These are phyloP conservation scores for Pilatotrama ljubarskyi DNA, from an alignment of 768 basidiomycete species.

Conservation along the genomic window DNA sequence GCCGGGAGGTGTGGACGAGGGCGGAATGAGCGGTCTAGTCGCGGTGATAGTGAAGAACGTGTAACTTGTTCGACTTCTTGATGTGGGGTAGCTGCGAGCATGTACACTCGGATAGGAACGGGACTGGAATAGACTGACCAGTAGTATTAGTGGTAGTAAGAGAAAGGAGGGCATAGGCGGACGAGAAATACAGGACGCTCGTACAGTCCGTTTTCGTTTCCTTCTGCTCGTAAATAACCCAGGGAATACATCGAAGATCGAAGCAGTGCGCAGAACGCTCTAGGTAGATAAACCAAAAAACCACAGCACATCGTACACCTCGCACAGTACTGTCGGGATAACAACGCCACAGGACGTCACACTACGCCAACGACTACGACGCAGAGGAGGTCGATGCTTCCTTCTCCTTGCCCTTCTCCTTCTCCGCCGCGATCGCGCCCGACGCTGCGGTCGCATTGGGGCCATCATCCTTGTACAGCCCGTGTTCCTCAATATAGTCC, in stretches of 20 bases:
- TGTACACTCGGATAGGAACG: neutral
- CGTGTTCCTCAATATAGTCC: constrained; percentile 89
- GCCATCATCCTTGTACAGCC: constrained; percentile 70
- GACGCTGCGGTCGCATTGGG: constrained; percentile 32
- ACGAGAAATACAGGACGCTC: neutral
- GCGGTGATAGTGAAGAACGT: neutral
- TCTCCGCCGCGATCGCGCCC: constrained; percentile 28
- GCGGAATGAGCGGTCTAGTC: neutral
- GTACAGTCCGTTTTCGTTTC: neutral
- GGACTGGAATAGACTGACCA: constrained; percentile 1
- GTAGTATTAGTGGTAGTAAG: constrained; percentile 3
- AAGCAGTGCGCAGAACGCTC: neutral
- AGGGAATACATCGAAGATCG: neutral
- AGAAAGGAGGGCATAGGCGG: neutral
- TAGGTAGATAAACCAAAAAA: neutral
- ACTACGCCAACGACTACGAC: constrained; percentile 2
- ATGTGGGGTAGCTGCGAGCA: neutral
- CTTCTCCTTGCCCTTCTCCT: constrained; percentile 41
- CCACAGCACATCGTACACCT: constrained; percentile 11
- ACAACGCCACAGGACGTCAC: neutral
- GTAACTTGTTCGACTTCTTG: neutral
- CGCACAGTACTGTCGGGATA: neutral
- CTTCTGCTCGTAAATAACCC: constrained; percentile 1
- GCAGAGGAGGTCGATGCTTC: constrained; percentile 21
- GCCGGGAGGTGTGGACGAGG: constrained; percentile 67